Base-by-base conservation (phyloP, 2,329 filamentous ascomycete genomes). In the Aspergillus sp. region DNA sequence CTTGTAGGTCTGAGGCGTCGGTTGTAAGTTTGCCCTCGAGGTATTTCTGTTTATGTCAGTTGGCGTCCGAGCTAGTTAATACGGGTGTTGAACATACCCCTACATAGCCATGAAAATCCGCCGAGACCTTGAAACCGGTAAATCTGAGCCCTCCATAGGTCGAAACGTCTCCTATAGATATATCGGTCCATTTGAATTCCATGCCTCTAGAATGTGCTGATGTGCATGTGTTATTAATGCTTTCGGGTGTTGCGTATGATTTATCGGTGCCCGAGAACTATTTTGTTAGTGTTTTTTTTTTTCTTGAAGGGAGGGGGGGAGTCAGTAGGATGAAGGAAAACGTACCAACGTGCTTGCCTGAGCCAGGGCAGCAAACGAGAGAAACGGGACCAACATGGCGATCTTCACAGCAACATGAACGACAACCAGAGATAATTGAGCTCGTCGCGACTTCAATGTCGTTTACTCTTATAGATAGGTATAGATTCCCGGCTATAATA, bases 331-430 rank as follows among this genome's bases (percentile, higher is more conserved):
- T 7, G n/a, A 15, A 19, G 33, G 9, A 32, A 38, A 43, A 42
- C 51, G 13, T 41, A 41, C 39, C 39, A 23, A 13, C 9, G 30
- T 41, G 22, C 22, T 41, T 4, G 44, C 39, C 41, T 27, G 23
- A 7, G 46, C 59, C 52, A 15, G 32, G 37, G 37, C 43, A 25
- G 22, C 17, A 46, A 41, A 44, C 42, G 41, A 17, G 48, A 50
- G n/a, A 19, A 41, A 41, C 13, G 39, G 13, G 19, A 41, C 3
- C 20, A 23, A 41, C n/a, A 37, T 19, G 3, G 15, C 4, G 43
- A 74, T 77, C 43, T 70, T 69, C 53, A 81, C 83, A 55, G 74
- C 73, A 59, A 88, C 84, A 64, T 76, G 77, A 58, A 53, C 80
- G 56, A 55, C 70, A 63, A 61, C 55, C 23, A 64, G 50, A 15